Evolutionary conservation across 192 early-diverging fungal species (phyloP), one percentile per base, ranked within the genome.

Genomic region (Gigaspora rosea): DNA sequence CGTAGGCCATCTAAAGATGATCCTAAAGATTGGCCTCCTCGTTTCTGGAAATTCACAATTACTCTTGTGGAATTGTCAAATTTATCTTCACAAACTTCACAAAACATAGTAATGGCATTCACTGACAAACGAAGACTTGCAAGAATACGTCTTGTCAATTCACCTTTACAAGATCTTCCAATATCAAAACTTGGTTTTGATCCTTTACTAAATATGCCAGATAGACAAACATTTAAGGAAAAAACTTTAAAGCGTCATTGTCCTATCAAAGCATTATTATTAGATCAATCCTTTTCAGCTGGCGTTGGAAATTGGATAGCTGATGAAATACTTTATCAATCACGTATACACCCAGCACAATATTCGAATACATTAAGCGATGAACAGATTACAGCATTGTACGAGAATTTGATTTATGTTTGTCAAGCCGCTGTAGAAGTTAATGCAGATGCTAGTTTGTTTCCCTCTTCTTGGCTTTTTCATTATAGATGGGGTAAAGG

Each of bases 221-320:
- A 35, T 0, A 32, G 85, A 12, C 79, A 82, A 3, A 81, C 62
- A 0, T 96, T 95, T 78, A 50, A 46, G 32, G 57, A 61, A 8
- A 13, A 79, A 27, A 77, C 92, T 0, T 32, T 32, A 10, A 75
- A 73, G 54, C 80, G 90, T 16, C 78, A 75, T 1, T 77, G 82
- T 27, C 87, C 91, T 0, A 88, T 96, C 75, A 96, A 96, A 71
- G 82, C 91, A 0, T 76, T 95, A 51, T 80, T 96, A 33, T 85
- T 96, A 16, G 90, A 94, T 59, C 94, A 96, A 64, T 54, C 79
- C 8, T 93, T 96, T 72, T 88, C 86, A 0, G 92, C 93, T 0
- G 95, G 95, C 4, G 86, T 96, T 4, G 94, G 94, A 0, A 96
- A 95, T 81, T 96, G 94, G 94, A 83, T 95, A 13, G 94, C 94